phyloP scores from a whole-genome alignment of 108 stramenopile species.

The Stephanodiscus triporus region DNA sequence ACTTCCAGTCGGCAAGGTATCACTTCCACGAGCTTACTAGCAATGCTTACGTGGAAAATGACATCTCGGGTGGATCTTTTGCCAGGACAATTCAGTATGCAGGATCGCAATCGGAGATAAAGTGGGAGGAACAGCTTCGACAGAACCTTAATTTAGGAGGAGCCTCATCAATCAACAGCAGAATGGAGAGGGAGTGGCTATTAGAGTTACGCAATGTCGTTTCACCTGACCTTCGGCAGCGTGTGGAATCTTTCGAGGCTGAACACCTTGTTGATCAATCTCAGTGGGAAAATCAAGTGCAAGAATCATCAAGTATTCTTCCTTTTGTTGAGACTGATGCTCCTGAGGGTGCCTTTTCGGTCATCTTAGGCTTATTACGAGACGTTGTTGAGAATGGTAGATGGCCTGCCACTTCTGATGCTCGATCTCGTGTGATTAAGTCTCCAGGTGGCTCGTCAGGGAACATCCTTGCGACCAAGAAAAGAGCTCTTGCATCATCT shows the following conservation, averaged over 20 bases:
- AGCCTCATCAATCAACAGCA: not conserved
- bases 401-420: conserved; percentile 79
- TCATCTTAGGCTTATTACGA: conserved; percentile 42
- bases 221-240: conserved; percentile 23
- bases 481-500: conserved; percentile 25
- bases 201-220: conserved; percentile 32
- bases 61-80: not conserved
- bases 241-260: conserved; percentile 4
- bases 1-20: conserved; percentile 58
- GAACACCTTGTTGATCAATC: not conserved
- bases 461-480: conserved; percentile 23
- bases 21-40: conserved; percentile 67
- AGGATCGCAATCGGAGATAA: conserved; percentile 14
- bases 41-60: conserved; percentile 23
- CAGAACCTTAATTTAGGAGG: conserved; percentile 11
- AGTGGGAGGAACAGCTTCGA: conserved; percentile 35
- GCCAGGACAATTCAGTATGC: conserved; percentile 19
- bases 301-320: not conserved
- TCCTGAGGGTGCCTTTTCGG: conserved; percentile 33
- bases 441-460: conserved; percentile 7
- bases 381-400: conserved; percentile 31
- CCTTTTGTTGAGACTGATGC: conserved; percentile 9
- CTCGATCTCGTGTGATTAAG: conserved; percentile 64
- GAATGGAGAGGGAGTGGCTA: conserved; percentile 49
- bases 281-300: not conserved